Evolutionary conservation across 345 rosid species (phyloP).

Genomic region (Corchorus capsularis): DNA sequence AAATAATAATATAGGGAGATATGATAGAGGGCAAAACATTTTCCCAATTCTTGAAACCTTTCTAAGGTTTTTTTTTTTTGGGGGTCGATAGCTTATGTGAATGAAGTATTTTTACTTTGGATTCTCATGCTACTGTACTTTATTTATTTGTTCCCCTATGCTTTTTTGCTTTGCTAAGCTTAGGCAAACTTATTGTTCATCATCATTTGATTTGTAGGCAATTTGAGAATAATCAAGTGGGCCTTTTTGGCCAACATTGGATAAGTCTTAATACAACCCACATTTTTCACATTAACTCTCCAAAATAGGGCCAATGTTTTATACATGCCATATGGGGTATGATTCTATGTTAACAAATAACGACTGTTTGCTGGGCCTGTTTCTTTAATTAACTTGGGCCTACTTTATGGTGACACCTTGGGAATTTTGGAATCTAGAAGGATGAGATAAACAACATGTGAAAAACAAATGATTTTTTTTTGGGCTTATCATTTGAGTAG

Average conservation of each 20-base stretch:
- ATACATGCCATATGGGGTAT: too few species aligned
- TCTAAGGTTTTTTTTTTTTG: not conserved
- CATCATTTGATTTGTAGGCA: not conserved
- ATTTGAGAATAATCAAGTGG: not conserved
- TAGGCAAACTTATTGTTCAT: too few species aligned
- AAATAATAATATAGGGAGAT: too few species aligned
- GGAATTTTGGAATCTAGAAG: too few species aligned
- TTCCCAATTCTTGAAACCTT: constrained; percentile 7
- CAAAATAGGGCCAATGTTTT: not conserved
- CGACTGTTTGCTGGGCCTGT: not conserved
- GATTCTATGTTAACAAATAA: not conserved
- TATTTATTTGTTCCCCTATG: not conserved
- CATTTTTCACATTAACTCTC: not conserved
- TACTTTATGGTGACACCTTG: too few species aligned
- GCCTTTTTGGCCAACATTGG: not conserved
- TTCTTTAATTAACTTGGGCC: not conserved
- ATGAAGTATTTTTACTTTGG: not conserved
- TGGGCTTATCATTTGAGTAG: too few species aligned
- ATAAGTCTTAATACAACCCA: not conserved
- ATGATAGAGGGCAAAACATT: not conserved
- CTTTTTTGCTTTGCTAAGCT: not conserved
- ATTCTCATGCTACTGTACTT: not conserved
- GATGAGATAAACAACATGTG: too few species aligned
- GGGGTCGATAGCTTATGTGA: not conserved
- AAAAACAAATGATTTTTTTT: too few species aligned